These are phyloP conservation scores for Boletus sp. DNA, from an alignment of 768 basidiomycete genomes.

Conservation along the genomic window DNA sequence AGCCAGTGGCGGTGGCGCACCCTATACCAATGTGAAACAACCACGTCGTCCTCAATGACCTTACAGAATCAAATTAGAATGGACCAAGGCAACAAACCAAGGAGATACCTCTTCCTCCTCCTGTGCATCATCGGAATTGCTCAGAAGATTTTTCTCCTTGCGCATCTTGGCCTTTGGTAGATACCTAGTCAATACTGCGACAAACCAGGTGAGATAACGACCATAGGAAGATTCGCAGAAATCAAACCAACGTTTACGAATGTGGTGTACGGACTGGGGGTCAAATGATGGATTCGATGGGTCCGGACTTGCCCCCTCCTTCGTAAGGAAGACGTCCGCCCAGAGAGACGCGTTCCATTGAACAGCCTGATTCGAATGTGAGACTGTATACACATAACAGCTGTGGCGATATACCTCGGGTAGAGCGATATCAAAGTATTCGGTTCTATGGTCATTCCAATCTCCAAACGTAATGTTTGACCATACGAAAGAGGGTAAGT, in stretches of 20 bases:
- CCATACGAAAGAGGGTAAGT: conserved; percentile 72
- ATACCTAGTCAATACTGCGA: conserved; percentile 82
- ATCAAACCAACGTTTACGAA: conserved; percentile 62
- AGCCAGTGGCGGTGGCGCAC: conserved; percentile 36
- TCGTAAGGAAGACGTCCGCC: conserved; percentile 77
- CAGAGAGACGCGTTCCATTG: conserved; percentile 77
- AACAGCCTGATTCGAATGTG: conserved; percentile 50
- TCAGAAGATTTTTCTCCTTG: conserved; percentile 80
- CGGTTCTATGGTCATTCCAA: conserved; percentile 58
- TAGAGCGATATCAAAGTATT: conserved; percentile 58
- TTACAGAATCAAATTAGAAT: conserved; percentile 14
- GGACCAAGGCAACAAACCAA: conserved; percentile 2
- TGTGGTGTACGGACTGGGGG: conserved; percentile 58
- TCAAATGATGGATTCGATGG: conserved; percentile 54
- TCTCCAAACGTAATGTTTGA: conserved; percentile 74
- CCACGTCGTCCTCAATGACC: conserved; percentile 47
- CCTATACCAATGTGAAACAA: conserved; percentile 82
- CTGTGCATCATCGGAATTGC: conserved; percentile 35
- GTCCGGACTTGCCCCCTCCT: conserved; percentile 62
- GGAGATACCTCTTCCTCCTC: conserved; percentile 47
- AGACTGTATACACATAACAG: background rate
- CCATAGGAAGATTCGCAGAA: background rate
- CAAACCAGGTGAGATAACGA: conserved; percentile 2
- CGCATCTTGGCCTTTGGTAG: conserved; percentile 65
- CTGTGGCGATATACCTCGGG: conserved; percentile 51